These are phyloP conservation scores for Aspergillus bombycis DNA, from an alignment of 2,329 filamentous ascomycete species.

Conservation along the genomic window DNA sequence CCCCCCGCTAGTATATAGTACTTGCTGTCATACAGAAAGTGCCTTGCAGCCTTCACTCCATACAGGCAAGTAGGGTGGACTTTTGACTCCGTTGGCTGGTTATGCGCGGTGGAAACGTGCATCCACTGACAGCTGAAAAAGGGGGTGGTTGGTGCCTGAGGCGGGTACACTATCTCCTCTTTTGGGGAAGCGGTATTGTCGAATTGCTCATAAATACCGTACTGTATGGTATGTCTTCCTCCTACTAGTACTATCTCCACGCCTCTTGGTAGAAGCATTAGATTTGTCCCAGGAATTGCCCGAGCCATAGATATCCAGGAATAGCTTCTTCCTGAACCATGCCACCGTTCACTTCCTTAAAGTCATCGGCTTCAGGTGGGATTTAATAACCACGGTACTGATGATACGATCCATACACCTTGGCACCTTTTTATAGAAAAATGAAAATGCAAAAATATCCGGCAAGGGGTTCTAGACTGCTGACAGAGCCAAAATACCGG, in stretches of 20 bases:
- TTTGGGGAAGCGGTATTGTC: neutral
- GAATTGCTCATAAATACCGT: neutral
- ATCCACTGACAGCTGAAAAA: neutral
- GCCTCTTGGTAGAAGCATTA: neutral
- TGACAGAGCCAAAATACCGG: neutral
- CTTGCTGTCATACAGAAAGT: conserved; percentile 1
- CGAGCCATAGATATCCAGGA: neutral
- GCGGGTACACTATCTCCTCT: neutral
- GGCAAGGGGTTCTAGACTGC: conserved; percentile 3
- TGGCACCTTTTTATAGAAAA: neutral
- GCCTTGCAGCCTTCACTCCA: neutral
- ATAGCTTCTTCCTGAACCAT: neutral
- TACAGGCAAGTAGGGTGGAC: neutral
- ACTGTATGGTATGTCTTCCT: neutral
- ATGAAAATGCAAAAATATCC: neutral
- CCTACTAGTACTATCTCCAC: neutral
- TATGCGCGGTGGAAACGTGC: neutral
- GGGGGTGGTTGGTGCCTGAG: neutral
- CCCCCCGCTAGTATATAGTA: neutral
- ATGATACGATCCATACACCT: neutral
- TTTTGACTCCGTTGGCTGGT: neutral
- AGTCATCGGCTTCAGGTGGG: neutral
- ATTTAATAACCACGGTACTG: neutral
- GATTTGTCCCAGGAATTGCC: neutral
- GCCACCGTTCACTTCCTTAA: neutral